Evolutionary conservation across 1,139 yeast species (phyloP).

Genomic region (Wickerhamomyces sp.): DNA sequence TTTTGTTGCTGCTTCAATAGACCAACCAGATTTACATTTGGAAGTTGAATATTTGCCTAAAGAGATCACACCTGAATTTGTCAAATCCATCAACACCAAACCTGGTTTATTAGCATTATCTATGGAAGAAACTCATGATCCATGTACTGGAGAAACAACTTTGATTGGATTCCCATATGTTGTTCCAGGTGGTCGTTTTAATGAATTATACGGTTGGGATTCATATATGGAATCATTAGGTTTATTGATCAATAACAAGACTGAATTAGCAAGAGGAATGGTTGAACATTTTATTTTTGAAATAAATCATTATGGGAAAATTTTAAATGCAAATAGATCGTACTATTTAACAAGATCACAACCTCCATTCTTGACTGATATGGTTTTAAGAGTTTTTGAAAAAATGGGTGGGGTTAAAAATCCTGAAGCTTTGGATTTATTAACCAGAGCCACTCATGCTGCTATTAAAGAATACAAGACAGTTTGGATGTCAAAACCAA

Average conservation of each 20-base stretch:
- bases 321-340: constrained; percentile 89
- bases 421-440: constrained; percentile 52
- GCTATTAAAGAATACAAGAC: constrained; percentile 83
- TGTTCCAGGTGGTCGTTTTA: constrained; percentile 97
- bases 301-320: constrained; percentile 85
- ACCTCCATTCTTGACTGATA: constrained; percentile 96
- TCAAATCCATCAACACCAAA: constrained; percentile 67
- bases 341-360: constrained; percentile 91
- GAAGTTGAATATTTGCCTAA: constrained; percentile 71
- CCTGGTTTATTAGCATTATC: constrained; percentile 90
- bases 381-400: constrained; percentile 70
- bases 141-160: constrained; percentile 41
- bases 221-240: constrained; percentile 92
- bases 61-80: constrained; percentile 60
- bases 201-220: constrained; percentile 98
- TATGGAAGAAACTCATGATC: constrained; percentile 46
- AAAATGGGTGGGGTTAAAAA: constrained; percentile 41
- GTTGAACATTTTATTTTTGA: constrained; percentile 90
- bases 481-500: constrained; percentile 76
- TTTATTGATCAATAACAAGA: constrained; percentile 58
- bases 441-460: constrained; percentile 61
- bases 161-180: constrained; percentile 77
- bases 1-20: constrained; percentile 48
- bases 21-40: constrained; percentile 53
- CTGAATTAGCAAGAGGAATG: constrained; percentile 82